Conservation (phyloP, 106 monocot species). For the Apostasia shenzhenica region DNA sequence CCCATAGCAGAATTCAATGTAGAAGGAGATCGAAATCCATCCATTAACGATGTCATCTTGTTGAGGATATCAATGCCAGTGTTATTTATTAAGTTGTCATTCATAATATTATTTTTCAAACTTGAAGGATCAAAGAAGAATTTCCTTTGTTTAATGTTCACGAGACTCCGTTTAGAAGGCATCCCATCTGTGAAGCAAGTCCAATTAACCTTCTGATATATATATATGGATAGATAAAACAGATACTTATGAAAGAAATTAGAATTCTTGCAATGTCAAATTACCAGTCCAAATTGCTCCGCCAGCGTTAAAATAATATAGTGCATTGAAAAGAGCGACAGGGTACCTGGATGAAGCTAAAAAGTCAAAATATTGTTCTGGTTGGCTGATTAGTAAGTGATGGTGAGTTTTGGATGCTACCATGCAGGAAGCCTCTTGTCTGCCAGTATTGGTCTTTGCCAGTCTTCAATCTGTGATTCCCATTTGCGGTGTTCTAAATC, state of each 20-base stretch:
- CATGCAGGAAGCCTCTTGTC: constrained; percentile 74
- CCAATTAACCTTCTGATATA: neutral
- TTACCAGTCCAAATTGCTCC: constrained; percentile 97
- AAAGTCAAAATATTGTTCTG: neutral
- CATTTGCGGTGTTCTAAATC: constrained; percentile 24
- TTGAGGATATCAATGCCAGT: constrained; percentile 46
- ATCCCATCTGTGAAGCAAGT: constrained; percentile 57
- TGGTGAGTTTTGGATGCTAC: constrained; percentile 20
- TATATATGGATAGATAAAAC: neutral
- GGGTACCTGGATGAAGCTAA: constrained; percentile 57
- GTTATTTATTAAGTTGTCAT: constrained; percentile 8
- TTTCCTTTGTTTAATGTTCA: constrained; percentile 41
- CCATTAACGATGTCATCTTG: constrained; percentile 54
- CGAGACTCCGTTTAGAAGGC: constrained; percentile 54
- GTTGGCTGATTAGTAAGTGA: neutral
- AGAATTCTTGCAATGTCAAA: neutral
- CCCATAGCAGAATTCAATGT: constrained; percentile 53
- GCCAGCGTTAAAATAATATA: constrained; percentile 97
- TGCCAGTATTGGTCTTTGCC: constrained; percentile 84
- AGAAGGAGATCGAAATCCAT: constrained; percentile 34
- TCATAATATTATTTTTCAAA: constrained; percentile 7
- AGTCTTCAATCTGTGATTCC: constrained; percentile 91
- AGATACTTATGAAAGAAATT: neutral
- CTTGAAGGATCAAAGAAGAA: constrained; percentile 48
- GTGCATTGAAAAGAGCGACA: constrained; percentile 87